Conservation (phyloP, 768 basidiomycete species). For the Cyclocybe aegerita region DNA sequence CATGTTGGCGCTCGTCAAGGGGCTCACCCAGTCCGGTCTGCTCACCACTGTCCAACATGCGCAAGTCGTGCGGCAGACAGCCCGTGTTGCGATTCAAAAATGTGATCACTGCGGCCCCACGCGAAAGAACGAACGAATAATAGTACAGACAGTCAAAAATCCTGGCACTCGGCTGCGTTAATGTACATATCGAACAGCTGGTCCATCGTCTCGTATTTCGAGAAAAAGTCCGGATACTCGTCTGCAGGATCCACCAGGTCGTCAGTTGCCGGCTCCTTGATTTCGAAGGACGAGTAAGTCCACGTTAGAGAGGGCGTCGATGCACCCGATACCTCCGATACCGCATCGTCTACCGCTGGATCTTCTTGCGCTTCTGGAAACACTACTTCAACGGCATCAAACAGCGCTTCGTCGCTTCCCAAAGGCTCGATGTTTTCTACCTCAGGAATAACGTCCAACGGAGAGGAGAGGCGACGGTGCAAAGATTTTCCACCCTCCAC, state of each 20-base stretch:
- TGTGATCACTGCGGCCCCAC: background rate
- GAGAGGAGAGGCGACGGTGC: too few relatives aligned
- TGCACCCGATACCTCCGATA: background rate
- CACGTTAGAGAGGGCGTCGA: constrained; percentile 2
- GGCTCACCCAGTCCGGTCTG: too few relatives aligned
- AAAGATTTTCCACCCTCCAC: background rate
- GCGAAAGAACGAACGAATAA: constrained; percentile 1
- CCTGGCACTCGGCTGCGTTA: constrained; percentile 9
- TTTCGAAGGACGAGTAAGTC: background rate
- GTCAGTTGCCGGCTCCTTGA: too few relatives aligned
- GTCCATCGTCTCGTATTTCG: constrained; percentile 1
- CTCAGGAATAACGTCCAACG: too few relatives aligned
- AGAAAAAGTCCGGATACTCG: too few relatives aligned
- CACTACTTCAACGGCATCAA: too few relatives aligned
- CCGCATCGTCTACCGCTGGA: background rate
- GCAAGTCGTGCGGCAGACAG: constrained; percentile 8
- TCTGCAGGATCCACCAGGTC: too few relatives aligned
- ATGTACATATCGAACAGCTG: constrained; percentile 17
- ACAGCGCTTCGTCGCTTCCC: too few relatives aligned
- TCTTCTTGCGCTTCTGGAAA: too few relatives aligned
- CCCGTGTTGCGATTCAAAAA: constrained; percentile 1
- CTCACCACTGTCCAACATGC: background rate
- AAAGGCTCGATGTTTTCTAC: too few relatives aligned
- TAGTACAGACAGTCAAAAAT: background rate
- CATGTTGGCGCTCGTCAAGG: background rate